These are phyloP conservation scores for Macrophomina tecta DNA, from an alignment of 2,329 filamentous ascomycete species.

Conservation along the genomic window DNA sequence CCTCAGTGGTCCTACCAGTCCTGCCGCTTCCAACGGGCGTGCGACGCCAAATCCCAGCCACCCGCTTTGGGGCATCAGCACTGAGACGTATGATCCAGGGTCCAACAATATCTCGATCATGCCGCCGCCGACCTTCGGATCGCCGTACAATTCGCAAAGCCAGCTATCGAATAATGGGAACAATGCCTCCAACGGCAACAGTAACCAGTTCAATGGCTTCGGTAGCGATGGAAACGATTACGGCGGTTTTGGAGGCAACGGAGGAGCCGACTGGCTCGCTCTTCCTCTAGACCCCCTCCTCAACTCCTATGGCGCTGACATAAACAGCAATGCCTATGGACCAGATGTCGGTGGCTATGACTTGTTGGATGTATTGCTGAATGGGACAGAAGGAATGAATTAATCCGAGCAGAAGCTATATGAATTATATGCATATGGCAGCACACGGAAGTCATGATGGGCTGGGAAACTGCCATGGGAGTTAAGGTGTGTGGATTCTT, in stretches of 20 bases:
- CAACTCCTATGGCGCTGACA: conserved; percentile 63
- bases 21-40: conserved; percentile 40
- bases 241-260: conserved; percentile 17
- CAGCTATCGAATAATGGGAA: conserved; percentile 20
- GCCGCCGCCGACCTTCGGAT: conserved; percentile 49
- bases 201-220: conserved; percentile 30
- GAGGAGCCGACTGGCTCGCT: conserved; percentile 61
- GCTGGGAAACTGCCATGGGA: neutral
- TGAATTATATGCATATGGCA: neutral
- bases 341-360: conserved; percentile 68
- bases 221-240: conserved; percentile 27
- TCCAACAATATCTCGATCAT: conserved; percentile 53
- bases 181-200: conserved; percentile 30
- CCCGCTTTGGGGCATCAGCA: conserved; percentile 52
- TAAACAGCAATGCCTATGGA: conserved; percentile 61
- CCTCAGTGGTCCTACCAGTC: conserved; percentile 57
- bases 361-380: conserved; percentile 56
- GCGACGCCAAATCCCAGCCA: conserved; percentile 38
- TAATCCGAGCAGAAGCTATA: neutral
- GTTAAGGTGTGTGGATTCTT: neutral
- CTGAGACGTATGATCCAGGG: conserved; percentile 52
- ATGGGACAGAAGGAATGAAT: conserved; percentile 28
- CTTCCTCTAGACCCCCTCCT: conserved; percentile 67
- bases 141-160: conserved; percentile 15
- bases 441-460: neutral